These are phyloP conservation scores for Cyberlindnera maclurae DNA, from an alignment of 805 yeast genomes.

Conservation along the genomic window DNA sequence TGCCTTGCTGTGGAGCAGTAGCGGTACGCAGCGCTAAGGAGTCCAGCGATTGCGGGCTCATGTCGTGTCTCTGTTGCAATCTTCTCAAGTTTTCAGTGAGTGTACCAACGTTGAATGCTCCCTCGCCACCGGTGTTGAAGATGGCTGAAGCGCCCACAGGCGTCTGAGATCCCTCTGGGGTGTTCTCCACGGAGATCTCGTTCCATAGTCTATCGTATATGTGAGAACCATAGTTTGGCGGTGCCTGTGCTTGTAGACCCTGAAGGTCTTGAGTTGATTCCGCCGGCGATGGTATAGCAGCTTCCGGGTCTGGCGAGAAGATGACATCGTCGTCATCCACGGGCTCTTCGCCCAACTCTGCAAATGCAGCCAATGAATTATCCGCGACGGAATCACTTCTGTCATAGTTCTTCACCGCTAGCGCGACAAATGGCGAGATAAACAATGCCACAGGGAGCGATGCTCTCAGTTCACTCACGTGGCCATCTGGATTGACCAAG, in stretches of 20 bases:
- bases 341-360: constrained; percentile 22
- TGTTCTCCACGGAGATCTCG: constrained; percentile 36
- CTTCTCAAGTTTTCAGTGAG: constrained; percentile 47
- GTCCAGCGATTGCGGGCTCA: constrained; percentile 26
- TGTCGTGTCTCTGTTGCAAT: constrained; percentile 38
- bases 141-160: constrained; percentile 24
- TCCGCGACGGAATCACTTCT: constrained; percentile 18
- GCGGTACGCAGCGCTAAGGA: constrained; percentile 13
- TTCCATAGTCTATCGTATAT: constrained; percentile 76
- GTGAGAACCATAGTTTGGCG: constrained; percentile 79
- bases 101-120: constrained; percentile 21
- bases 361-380: constrained; percentile 16
- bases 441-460: constrained; percentile 75
- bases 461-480: constrained; percentile 85
- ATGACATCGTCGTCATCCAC: constrained; percentile 33
- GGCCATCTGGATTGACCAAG: constrained; percentile 83
- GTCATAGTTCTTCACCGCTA: constrained; percentile 39
- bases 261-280: constrained; percentile 13
- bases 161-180: constrained; percentile 28
- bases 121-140: constrained; percentile 9
- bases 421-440: constrained; percentile 76
- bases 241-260: constrained; percentile 57
- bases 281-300: constrained; percentile 15
- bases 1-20: background rate
- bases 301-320: constrained; percentile 31